Conservation (phyloP, 768 basidiomycete genomes). For the Phylloporus rhodoxanthus region DNA sequence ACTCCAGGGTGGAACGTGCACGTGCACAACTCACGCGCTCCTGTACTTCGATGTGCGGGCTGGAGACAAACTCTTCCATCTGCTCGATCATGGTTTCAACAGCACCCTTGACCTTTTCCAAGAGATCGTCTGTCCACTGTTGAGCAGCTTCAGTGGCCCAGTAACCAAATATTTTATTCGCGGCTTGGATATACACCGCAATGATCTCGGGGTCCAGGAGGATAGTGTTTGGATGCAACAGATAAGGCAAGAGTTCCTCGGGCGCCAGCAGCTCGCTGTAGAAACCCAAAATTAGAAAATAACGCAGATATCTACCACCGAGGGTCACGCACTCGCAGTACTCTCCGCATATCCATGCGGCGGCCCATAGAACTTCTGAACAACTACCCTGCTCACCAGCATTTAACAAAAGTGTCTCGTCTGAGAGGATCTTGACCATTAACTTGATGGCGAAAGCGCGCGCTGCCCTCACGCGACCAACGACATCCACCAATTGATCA, state of each 20-base stretch:
- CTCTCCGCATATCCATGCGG: conserved; percentile 96
- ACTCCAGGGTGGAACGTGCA: background rate
- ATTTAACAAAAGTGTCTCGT: conserved; percentile 67
- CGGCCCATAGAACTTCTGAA: conserved; percentile 85
- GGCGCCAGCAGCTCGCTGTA: conserved; percentile 73
- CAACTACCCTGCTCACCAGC: conserved; percentile 68
- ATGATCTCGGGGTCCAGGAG: conserved; percentile 58
- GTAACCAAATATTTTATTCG: conserved; percentile 79
- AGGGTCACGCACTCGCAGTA: conserved; percentile 66
- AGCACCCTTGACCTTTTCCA: conserved; percentile 56
- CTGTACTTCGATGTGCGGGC: conserved; percentile 81
- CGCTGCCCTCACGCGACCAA: conserved; percentile 70
- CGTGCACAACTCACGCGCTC: conserved; percentile 62
- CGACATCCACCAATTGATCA: conserved; percentile 82
- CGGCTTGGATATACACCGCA: conserved; percentile 76
- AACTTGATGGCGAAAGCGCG: conserved; percentile 77
- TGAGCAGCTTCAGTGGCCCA: conserved; percentile 76
- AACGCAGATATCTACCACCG: background rate
- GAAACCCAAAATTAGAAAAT: conserved; percentile 5
- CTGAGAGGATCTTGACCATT: conserved; percentile 75
- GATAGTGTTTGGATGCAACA: conserved; percentile 57
- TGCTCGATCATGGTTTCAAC: conserved; percentile 59
- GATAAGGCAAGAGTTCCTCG: conserved; percentile 62
- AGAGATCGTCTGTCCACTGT: conserved; percentile 68
- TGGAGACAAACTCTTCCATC: conserved; percentile 53